phyloP scores from a whole-genome alignment of 352 stramenopile genomes.

The Aphanomyces stellatus region DNA sequence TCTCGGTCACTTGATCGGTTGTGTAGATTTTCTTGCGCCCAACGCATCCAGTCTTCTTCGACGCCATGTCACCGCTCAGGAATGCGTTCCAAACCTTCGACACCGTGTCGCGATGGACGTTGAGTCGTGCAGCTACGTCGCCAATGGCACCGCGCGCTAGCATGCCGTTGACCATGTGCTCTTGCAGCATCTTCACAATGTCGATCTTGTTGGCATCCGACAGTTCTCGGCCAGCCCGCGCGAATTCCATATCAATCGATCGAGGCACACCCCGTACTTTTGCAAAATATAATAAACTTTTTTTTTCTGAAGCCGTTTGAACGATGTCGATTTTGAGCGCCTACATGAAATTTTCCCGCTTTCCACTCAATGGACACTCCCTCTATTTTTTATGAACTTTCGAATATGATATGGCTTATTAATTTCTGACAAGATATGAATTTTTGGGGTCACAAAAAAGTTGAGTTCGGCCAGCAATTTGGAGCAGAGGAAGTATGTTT shows the following conservation, averaged over 20 bases:
- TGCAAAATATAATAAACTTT: neutral
- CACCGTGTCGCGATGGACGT: neutral
- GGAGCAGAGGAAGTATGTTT: neutral
- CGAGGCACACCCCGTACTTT: neutral
- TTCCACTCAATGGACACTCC: neutral
- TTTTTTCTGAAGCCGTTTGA: neutral
- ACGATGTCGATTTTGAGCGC: neutral
- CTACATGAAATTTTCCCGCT: neutral
- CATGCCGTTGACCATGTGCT: neutral
- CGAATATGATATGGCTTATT: neutral
- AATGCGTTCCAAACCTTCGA: neutral
- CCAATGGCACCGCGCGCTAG: neutral
- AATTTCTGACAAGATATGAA: neutral
- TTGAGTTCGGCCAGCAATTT: neutral
- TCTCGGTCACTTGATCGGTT: neutral
- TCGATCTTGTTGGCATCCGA: neutral
- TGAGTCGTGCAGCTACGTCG: neutral
- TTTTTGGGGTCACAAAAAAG: neutral
- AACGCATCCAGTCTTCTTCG: neutral
- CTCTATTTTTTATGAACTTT: neutral
- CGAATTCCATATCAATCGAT: neutral
- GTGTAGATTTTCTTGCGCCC: neutral
- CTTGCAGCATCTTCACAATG: neutral
- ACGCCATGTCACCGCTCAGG: too few relatives aligned
- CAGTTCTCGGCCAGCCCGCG: neutral